Conservation (phyloP, 371 early-diverging fungal species). For the Chytridium lagenaria region DNA sequence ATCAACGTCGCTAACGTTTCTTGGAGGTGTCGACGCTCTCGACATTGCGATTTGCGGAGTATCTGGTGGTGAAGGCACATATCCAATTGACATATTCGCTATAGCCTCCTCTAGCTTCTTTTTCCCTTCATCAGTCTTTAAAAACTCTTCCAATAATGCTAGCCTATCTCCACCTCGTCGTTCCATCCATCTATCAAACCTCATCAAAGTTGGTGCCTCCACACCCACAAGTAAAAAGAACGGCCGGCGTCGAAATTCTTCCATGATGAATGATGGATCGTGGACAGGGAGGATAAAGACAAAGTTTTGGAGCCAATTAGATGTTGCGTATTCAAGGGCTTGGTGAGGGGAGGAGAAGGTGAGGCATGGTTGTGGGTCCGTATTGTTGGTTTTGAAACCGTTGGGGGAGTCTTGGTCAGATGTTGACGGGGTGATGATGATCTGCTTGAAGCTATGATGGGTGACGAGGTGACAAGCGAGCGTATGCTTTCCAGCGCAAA, state of each 20-base stretch:
- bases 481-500: slow-evolving; percentile 76
- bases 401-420: too few species aligned
- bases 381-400: background rate
- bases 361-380: background rate
- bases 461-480: slow-evolving; percentile 67
- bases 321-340: slow-evolving; percentile 26
- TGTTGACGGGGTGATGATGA: slow-evolving; percentile 22
- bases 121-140: slow-evolving; percentile 47
- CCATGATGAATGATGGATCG: slow-evolving; percentile 29
- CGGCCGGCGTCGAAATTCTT: slow-evolving; percentile 76
- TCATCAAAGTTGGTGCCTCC: slow-evolving; percentile 75
- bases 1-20: too few species aligned
- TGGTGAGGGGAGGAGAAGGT: slow-evolving; percentile 4
- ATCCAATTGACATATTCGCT: too few species aligned
- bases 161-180: background rate
- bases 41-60: too few species aligned
- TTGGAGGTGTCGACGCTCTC: too few species aligned
- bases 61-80: too few species aligned
- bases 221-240: slow-evolving; percentile 85
- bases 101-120: too few species aligned
- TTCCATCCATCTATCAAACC: slow-evolving; percentile 65
- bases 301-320: slow-evolving; percentile 18
- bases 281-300: slow-evolving; percentile 40
- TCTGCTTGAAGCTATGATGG: slow-evolving; percentile 55
- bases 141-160: slow-evolving; percentile 53